Conservation (phyloP, 2,329 filamentous ascomycete species). For the Thelonectria rubi region DNA sequence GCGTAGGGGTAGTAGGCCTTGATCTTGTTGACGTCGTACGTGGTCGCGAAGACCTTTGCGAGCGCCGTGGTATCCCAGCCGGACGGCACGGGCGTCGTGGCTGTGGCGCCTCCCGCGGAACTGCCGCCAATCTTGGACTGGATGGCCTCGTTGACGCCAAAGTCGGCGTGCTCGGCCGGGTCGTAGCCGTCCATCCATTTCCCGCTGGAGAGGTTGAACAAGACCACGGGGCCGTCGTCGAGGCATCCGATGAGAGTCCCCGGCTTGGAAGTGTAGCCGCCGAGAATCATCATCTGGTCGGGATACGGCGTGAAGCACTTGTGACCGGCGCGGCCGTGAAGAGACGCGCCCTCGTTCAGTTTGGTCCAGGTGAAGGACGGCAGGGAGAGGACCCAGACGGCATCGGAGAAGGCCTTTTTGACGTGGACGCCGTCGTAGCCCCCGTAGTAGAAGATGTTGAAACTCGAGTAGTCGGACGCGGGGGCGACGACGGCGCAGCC, state of each 20-base stretch:
- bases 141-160: constrained; percentile 73
- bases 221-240: constrained; percentile 61
- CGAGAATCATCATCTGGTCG: constrained; percentile 81
- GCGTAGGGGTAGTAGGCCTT: constrained; percentile 69
- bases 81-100: constrained; percentile 68
- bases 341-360: constrained; percentile 55
- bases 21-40: constrained; percentile 67
- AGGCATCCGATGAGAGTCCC: constrained; percentile 55
- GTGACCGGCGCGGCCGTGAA: constrained; percentile 74
- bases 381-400: constrained; percentile 83
- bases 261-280: constrained; percentile 63
- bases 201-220: constrained; percentile 77
- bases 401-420: constrained; percentile 60
- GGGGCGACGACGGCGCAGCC: constrained; percentile 79
- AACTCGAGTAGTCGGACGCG: constrained; percentile 75
- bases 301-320: constrained; percentile 80
- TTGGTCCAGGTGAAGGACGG: constrained; percentile 83
- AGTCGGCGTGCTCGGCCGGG: constrained; percentile 69
- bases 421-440: constrained; percentile 69
- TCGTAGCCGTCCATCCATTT: constrained; percentile 77
- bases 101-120: constrained; percentile 72
- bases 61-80: constrained; percentile 63
- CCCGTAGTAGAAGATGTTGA: constrained; percentile 87
- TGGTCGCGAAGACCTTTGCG: constrained; percentile 59
- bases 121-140: constrained; percentile 73